These are phyloP conservation scores for Sparassis latifolia DNA, from an alignment of 1,284 basidiomycete species.

Conservation along the genomic window DNA sequence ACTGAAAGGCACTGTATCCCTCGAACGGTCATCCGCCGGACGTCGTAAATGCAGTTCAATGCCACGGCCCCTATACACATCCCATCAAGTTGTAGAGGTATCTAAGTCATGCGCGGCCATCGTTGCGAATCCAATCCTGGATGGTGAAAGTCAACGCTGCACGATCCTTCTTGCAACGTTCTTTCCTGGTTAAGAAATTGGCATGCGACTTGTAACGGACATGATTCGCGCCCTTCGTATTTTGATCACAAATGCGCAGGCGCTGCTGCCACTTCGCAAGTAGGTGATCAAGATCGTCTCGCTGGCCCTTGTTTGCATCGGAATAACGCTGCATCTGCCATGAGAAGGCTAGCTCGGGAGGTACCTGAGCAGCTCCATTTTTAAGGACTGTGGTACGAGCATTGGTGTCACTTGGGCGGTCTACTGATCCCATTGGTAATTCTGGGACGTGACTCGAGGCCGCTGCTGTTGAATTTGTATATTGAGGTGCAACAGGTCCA, in stretches of 20 bases:
- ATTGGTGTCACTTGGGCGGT: constrained; percentile 4
- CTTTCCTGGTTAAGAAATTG: too few relatives aligned
- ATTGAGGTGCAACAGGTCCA: not conserved
- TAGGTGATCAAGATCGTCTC: constrained; percentile 7
- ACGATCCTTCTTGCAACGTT: too few relatives aligned
- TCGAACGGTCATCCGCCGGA: too few relatives aligned
- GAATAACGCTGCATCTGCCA: constrained; percentile 4
- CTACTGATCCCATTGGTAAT: not conserved
- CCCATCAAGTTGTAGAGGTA: too few relatives aligned
- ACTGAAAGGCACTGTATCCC: too few relatives aligned
- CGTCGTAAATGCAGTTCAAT: too few relatives aligned
- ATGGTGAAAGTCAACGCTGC: too few relatives aligned
- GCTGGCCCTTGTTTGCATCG: not conserved
- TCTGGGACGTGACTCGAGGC: not conserved
- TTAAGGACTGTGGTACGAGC: constrained; percentile 11
- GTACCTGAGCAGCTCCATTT: not conserved
- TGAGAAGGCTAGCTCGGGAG: constrained; percentile 1
- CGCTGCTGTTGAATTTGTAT: not conserved
- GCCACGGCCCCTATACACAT: too few relatives aligned
- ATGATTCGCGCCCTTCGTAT: too few relatives aligned
- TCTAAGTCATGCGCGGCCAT: too few relatives aligned
- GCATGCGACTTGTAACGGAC: too few relatives aligned
- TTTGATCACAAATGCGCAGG: not conserved
- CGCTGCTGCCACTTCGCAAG: constrained; percentile 3
- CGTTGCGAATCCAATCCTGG: too few relatives aligned